Conservation (phyloP, 1,284 basidiomycete species). For the Austroboletus novae-zelandiae region DNA sequence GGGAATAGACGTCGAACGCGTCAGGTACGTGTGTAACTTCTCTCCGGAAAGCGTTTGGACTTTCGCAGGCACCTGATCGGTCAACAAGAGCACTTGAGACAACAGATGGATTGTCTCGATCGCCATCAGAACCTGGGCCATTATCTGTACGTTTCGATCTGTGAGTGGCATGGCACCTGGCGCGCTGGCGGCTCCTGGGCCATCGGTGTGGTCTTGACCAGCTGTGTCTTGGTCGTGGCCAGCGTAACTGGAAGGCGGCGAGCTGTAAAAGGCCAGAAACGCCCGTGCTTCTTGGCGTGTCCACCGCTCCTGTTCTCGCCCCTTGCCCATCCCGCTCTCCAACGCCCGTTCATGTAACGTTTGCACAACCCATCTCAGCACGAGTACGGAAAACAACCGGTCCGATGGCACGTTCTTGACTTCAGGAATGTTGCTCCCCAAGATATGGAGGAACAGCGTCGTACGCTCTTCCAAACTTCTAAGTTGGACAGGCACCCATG, state of each 20-base stretch:
- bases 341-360: slow-evolving; percentile 49
- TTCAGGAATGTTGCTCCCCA: slow-evolving; percentile 53
- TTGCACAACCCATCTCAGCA: slow-evolving; percentile 58
- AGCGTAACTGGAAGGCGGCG: neutral
- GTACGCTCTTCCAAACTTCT: slow-evolving; percentile 53
- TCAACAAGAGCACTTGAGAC: slow-evolving; percentile 56
- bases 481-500: slow-evolving; percentile 42
- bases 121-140: slow-evolving; percentile 63
- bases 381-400: slow-evolving; percentile 48
- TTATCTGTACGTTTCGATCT: slow-evolving; percentile 69
- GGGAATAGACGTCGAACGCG: slow-evolving; percentile 24
- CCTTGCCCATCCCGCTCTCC: slow-evolving; percentile 46
- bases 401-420: slow-evolving; percentile 47
- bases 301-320: slow-evolving; percentile 67
- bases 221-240: slow-evolving; percentile 13
- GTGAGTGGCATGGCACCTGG: slow-evolving; percentile 34
- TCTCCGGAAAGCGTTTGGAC: slow-evolving; percentile 55
- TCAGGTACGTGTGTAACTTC: slow-evolving; percentile 52
- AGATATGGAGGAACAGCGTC: slow-evolving; percentile 51
- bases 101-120: slow-evolving; percentile 60
- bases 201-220: slow-evolving; percentile 8
- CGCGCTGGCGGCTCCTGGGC: slow-evolving; percentile 2
- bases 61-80: slow-evolving; percentile 43
- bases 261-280: slow-evolving; percentile 47
- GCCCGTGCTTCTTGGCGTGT: slow-evolving; percentile 61